Conservation (phyloP, 768 basidiomycete species). For the Coprinopsis strossmayeri region DNA sequence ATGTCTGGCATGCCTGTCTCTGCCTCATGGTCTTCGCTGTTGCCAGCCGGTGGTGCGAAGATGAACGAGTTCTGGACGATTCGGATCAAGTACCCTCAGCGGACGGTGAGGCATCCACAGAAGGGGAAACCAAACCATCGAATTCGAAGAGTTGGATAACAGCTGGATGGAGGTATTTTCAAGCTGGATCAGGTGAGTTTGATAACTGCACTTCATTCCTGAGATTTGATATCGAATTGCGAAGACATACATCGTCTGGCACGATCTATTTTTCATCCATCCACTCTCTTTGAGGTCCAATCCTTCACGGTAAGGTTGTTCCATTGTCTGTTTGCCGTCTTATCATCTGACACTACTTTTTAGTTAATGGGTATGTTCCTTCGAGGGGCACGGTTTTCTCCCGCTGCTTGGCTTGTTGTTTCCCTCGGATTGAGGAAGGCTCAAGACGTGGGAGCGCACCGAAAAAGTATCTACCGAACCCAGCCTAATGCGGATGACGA, state of each 20-base stretch:
- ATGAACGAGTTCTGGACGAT: slow-evolving; percentile 43
- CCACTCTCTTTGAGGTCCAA: slow-evolving; percentile 59
- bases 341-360: not conserved
- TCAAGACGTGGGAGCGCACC: slow-evolving; percentile 74
- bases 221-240: slow-evolving; percentile 5
- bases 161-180: slow-evolving; percentile 59
- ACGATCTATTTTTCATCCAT: slow-evolving; percentile 47
- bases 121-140: slow-evolving; percentile 13
- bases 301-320: slow-evolving; percentile 27
- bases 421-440: slow-evolving; percentile 55
- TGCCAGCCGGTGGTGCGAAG: slow-evolving; percentile 59
- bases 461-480: slow-evolving; percentile 47
- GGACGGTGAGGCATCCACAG: slow-evolving; percentile 2
- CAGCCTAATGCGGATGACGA: slow-evolving; percentile 52
- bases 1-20: slow-evolving; percentile 54
- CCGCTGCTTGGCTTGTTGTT: slow-evolving; percentile 48
- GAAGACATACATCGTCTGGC: slow-evolving; percentile 46
- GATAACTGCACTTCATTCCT: not conserved
- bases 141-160: slow-evolving; percentile 35
- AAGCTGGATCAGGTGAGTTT: slow-evolving; percentile 44
- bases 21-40: slow-evolving; percentile 64
- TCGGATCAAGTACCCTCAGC: not conserved
- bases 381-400: slow-evolving; percentile 39
- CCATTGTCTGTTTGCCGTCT: not conserved
- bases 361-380: slow-evolving; percentile 54